Evolutionary conservation across 331 rosid species (phyloP), one percentile per base, ranked within the genome.

Genomic region (Malus hybrid): DNA sequence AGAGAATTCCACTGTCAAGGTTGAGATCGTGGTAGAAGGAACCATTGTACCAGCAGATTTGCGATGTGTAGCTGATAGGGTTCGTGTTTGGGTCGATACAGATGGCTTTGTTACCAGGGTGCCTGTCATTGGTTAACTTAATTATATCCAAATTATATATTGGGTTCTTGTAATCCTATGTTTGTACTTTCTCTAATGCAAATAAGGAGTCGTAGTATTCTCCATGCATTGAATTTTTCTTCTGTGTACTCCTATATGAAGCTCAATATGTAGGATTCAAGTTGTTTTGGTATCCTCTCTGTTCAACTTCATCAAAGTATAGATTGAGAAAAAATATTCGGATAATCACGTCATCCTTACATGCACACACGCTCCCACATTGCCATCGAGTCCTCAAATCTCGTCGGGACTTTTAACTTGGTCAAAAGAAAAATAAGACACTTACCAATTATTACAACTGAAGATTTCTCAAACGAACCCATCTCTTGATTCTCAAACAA

Each of bases 61-160:
- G 1, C 11, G 4, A 15, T 63, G 68, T 16, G 68, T 63, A 9
- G 20, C 68, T 30, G 66, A 42, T 42, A 44, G 77, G 70, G 77
- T 62, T 63, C 66, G 77, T 36, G 48, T 74, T 19, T 74, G 77
- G 77, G 70, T 74, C 6, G 76, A 72, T 55, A 74, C 33, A 42
- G 50, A 61, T 10, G 32, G 32, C 33, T 44, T 65, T 19, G 70
- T 74, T 5, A 65, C 33, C 4, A 74, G 39, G 55, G 33, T 34
- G 7, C 77, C 70, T 8, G 3, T 61, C 0, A 29, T 74, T 46
- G 77, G 70, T 63, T 74, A 56, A 56, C 46, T 39, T 39, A 9
- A 39, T 56, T n/a, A 56, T 48, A 48, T 48, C 55, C 55, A 48
- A 48, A 14, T 42, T 46, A 46, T 48, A 48, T 48, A 48, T 48